Percentiles rank a stretch among this genome's conserved stretches.
These are phyloP conservation scores for Barnettozyma botsteinii DNA, from an alignment of 805 yeast genomes.

Conservation along the genomic window DNA sequence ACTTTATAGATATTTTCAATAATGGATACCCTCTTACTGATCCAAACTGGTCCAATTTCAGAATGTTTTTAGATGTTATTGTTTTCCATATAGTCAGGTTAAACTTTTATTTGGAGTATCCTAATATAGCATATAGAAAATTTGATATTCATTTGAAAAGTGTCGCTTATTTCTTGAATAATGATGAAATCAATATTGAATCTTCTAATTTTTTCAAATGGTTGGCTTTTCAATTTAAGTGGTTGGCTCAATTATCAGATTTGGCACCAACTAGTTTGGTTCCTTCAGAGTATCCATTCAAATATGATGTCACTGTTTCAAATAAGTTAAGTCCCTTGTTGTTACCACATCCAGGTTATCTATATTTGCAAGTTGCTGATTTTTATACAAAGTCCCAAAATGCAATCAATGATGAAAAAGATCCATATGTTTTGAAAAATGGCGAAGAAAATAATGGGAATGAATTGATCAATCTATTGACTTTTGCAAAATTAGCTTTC, in stretches of 20 bases:
- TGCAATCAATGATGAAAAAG: conserved; percentile 10
- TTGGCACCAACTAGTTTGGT: conserved; percentile 39
- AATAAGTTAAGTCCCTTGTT: conserved; percentile 26
- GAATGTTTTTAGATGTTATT: conserved; percentile 50
- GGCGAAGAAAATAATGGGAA: conserved; percentile 7
- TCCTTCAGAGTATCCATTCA: conserved; percentile 35
- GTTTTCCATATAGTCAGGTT: conserved; percentile 60
- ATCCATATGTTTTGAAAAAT: conserved; percentile 9
- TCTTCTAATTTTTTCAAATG: conserved; percentile 38
- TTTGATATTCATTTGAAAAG: conserved; percentile 59
- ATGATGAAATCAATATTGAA: conserved; percentile 22
- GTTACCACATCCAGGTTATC: conserved; percentile 40
- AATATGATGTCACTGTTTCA: conserved; percentile 12
- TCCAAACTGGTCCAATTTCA: conserved; percentile 36
- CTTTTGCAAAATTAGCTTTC: conserved; percentile 33
- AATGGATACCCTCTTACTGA: conserved; percentile 23
- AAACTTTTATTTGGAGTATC: conserved; percentile 52
- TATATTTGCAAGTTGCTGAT: conserved; percentile 35
- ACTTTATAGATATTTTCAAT: conserved; percentile 36
- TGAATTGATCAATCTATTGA: conserved; percentile 27
- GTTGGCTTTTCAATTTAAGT: conserved; percentile 57
- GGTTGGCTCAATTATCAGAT: conserved; percentile 56
- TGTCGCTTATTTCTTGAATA: conserved; percentile 36
- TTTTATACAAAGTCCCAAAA: conserved; percentile 24
- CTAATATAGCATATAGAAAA: conserved; percentile 54